A percentile compares a stretch with the other conserved stretches of the same genome.
Conservation (phyloP, 2,329 filamentous ascomycete species). For the Aspergillus ochraceus region DNA sequence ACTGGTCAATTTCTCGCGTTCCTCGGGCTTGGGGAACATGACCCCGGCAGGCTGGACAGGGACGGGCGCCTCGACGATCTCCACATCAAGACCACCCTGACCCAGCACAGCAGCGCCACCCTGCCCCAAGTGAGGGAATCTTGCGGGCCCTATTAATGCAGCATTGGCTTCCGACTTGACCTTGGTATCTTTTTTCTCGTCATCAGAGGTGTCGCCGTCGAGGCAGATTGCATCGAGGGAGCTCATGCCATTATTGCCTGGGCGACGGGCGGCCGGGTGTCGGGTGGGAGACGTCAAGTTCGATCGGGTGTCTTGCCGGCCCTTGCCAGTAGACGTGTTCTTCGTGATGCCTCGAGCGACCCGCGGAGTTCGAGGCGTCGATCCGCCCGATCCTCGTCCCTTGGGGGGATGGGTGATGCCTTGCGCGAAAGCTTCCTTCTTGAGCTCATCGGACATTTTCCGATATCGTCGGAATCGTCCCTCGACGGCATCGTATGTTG, state of each 20-base stretch:
- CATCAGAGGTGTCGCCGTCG: conserved; percentile 2
- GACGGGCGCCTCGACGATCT: background rate
- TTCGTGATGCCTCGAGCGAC: conserved; percentile 20
- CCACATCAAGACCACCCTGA: background rate
- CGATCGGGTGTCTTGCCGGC: background rate
- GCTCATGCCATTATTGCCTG: background rate
- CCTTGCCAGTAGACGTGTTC: conserved; percentile 3
- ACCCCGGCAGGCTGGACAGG: background rate
- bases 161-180: conserved; percentile 5
- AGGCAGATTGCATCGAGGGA: conserved; percentile 18
- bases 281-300: conserved; percentile 7
- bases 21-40: background rate
- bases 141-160: background rate
- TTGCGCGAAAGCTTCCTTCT: conserved; percentile 22
- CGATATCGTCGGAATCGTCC: conserved; percentile 48
- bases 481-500: conserved; percentile 52
- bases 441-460: conserved; percentile 38
- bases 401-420: conserved; percentile 15
- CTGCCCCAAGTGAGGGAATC: background rate
- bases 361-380: conserved; percentile 18
- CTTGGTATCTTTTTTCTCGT: background rate
- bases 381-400: conserved; percentile 4
- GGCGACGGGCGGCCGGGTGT: background rate
- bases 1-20: background rate
- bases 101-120: background rate